Evolutionary conservation across 2,329 filamentous ascomycete species (phyloP).

Genomic region (Mycosphaerella sp.): DNA sequence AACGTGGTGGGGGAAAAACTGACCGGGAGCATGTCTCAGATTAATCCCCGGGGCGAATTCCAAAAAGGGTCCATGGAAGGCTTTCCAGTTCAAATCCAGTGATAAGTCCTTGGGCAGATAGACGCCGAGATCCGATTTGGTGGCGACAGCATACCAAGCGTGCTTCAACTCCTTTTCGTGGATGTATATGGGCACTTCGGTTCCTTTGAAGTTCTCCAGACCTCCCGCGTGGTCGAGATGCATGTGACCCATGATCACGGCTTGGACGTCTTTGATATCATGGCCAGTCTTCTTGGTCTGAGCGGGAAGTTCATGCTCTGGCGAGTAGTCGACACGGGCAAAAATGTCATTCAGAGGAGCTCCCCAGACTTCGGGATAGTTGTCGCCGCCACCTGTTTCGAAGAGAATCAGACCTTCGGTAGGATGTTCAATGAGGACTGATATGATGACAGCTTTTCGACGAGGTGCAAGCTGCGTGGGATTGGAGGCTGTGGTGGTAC

Average conservation of each 20-base stretch:
- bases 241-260: conserved; percentile 35
- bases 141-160: conserved; percentile 36
- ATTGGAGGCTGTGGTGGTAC: conserved; percentile 28
- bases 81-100: conserved; percentile 36
- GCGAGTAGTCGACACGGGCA: conserved; percentile 26
- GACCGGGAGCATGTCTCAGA: conserved; percentile 32
- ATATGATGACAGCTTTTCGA: conserved; percentile 31
- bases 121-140: conserved; percentile 31
- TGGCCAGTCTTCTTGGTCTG: conserved; percentile 29
- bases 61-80: conserved; percentile 31
- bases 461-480: conserved; percentile 25
- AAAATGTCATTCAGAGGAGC: conserved; percentile 33
- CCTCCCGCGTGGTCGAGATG: conserved; percentile 34
- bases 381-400: conserved; percentile 33
- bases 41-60: conserved; percentile 34
- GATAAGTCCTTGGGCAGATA: conserved; percentile 34
- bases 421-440: conserved; percentile 28
- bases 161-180: conserved; percentile 37
- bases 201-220: conserved; percentile 33
- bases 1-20: not conserved
- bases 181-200: conserved; percentile 33
- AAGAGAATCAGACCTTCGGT: conserved; percentile 35
- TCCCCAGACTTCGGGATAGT: conserved; percentile 31
- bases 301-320: conserved; percentile 20
- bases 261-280: conserved; percentile 34